Evolutionary conservation across 371 early-diverging fungal genomes (phyloP).

Genomic region (Mucor indicus): DNA sequence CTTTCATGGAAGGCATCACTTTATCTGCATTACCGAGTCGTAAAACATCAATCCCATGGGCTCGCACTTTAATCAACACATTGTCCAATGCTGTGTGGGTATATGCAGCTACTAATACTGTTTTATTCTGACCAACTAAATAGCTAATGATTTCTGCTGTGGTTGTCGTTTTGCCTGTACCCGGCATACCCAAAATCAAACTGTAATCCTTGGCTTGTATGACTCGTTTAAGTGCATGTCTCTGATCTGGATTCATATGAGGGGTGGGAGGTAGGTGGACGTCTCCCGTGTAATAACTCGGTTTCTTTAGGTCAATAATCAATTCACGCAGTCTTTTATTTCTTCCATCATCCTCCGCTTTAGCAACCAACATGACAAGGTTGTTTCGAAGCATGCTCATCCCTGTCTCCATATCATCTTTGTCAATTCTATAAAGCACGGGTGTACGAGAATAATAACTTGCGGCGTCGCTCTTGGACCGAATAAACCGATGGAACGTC

Average conservation of each 20-base stretch:
- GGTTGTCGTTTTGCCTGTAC: constrained; percentile 97
- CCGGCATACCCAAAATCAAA: constrained; percentile 98
- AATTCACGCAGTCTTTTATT: constrained; percentile 50
- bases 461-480: neutral
- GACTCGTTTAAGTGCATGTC: constrained; percentile 56
- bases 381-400: constrained; percentile 72
- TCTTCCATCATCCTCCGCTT: constrained; percentile 41
- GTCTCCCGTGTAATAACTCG: constrained; percentile 41
- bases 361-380: constrained; percentile 65
- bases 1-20: constrained; percentile 51
- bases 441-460: constrained; percentile 14
- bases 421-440: constrained; percentile 73
- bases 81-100: constrained; percentile 97
- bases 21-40: constrained; percentile 74
- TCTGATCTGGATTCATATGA: constrained; percentile 68
- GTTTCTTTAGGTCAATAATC: constrained; percentile 80
- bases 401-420: constrained; percentile 73
- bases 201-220: constrained; percentile 82
- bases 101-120: constrained; percentile 91
- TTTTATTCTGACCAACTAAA: constrained; percentile 68
- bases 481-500: constrained; percentile 17
- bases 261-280: constrained; percentile 1
- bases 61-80: constrained; percentile 79
- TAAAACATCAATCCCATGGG: constrained; percentile 55
- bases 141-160: constrained; percentile 80